Conservation (phyloP, 108 stramenopile species). For the Cyclotella baltica region DNA sequence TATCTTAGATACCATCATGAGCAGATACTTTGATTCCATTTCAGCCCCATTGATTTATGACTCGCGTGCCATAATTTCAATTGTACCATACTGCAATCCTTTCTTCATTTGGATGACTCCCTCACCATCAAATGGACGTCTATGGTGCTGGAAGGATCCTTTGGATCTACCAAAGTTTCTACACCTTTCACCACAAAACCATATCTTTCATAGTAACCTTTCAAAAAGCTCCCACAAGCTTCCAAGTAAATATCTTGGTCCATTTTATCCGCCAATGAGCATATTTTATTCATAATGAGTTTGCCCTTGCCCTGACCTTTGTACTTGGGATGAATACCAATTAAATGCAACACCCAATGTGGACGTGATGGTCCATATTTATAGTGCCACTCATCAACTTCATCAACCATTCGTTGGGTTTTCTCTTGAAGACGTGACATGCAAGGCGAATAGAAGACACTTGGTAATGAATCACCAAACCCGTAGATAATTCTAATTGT, state of each 20-base stretch:
- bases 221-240: constrained; percentile 1
- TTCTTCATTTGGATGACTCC: background rate
- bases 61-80: background rate
- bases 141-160: background rate
- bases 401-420: background rate
- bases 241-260: constrained; percentile 5
- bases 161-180: constrained; percentile 1
- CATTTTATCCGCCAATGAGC: background rate
- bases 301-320: constrained; percentile 8
- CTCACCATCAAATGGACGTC: constrained; percentile 5
- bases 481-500: constrained; percentile 1
- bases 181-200: background rate
- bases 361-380: constrained; percentile 2
- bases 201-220: constrained; percentile 11
- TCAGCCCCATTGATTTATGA: no score
- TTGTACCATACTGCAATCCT: background rate
- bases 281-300: constrained; percentile 2
- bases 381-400: constrained; percentile 2
- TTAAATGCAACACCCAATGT: background rate
- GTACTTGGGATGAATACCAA: constrained; percentile 7
- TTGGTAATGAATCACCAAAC: constrained; percentile 11
- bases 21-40: no score
- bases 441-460: background rate
- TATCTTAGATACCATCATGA: no score
- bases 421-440: background rate